Percentiles rank a stretch among this genome's conserved stretches.
These are phyloP conservation scores for Rhytidhysteron rufulum DNA, from an alignment of 2,329 filamentous ascomycete genomes.

Conservation along the genomic window DNA sequence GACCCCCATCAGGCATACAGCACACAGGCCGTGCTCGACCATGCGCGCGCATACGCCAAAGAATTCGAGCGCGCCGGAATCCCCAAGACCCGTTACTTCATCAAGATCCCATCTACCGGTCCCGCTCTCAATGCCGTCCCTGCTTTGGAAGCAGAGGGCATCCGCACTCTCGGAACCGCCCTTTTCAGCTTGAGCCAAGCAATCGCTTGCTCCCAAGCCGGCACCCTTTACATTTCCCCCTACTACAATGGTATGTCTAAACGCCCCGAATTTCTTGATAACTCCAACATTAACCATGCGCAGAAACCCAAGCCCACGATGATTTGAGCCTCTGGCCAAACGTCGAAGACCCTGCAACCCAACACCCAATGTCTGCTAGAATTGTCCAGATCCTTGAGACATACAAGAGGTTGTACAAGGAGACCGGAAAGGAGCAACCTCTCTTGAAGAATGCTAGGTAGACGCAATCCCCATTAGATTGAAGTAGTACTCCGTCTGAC, in stretches of 20 bases:
- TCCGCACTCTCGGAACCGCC: constrained; percentile 47
- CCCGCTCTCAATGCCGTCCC: constrained; percentile 46
- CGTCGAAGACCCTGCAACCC: constrained; percentile 43
- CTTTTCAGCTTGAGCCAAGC: constrained; percentile 48
- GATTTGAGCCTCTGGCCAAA: constrained; percentile 45
- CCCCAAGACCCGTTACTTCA: constrained; percentile 45
- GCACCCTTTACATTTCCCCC: constrained; percentile 48
- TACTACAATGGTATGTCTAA: constrained; percentile 44
- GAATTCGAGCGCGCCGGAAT: constrained; percentile 47
- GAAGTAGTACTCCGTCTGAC: constrained; percentile 5
- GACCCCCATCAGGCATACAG: constrained; percentile 47
- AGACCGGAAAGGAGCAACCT: constrained; percentile 49
- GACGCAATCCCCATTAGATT: too few relatives aligned
- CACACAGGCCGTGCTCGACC: constrained; percentile 42
- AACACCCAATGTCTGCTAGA: constrained; percentile 48
- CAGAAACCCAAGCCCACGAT: constrained; percentile 44
- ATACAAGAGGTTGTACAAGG: constrained; percentile 43
- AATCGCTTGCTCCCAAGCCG: constrained; percentile 48
- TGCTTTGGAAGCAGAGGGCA: constrained; percentile 42
- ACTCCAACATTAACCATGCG: not conserved
- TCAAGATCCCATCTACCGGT: constrained; percentile 51
- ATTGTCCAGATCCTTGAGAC: constrained; percentile 49
- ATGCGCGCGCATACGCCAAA: constrained; percentile 45
- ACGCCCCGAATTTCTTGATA: not conserved
- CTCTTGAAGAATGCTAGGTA: constrained; percentile 47